Conservation (phyloP, 2,329 filamentous ascomycete genomes). For the Ascosphaera aggregata region DNA sequence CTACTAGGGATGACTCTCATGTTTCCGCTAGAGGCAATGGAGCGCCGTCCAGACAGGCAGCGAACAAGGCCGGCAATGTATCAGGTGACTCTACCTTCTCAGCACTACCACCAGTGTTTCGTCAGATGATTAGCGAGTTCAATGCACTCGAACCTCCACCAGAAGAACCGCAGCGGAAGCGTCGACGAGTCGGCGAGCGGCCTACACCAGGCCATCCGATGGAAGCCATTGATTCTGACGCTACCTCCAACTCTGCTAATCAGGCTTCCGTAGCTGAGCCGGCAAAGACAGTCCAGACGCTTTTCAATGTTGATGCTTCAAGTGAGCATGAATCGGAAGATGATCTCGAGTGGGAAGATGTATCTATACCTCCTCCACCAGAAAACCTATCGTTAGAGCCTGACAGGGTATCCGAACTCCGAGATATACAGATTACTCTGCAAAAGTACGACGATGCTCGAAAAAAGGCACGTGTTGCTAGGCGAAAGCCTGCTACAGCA, state of each 20-base stretch:
- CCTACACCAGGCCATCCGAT: neutral
- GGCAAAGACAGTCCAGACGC: constrained; percentile 10
- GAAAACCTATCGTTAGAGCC: constrained; percentile 6
- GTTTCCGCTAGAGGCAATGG: no score
- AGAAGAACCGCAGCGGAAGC: neutral
- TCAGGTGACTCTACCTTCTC: constrained; percentile 35
- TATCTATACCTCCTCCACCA: constrained; percentile 20
- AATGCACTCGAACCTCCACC: neutral
- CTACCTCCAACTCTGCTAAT: constrained; percentile 1
- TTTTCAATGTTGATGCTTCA: constrained; percentile 32
- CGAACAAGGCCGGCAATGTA: no score
- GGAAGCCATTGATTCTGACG: neutral
- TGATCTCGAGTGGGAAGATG: constrained; percentile 41
- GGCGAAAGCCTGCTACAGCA: constrained; percentile 29
- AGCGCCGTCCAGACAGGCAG: no score
- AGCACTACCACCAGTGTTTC: neutral
- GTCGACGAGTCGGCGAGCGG: neutral
- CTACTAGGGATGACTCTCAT: no score
- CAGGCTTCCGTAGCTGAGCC: constrained; percentile 5
- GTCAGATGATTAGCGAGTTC: neutral
- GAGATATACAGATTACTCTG: constrained; percentile 16
- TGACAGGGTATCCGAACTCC: constrained; percentile 2
- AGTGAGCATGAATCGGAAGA: constrained; percentile 11
- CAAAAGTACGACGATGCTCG: constrained; percentile 11
- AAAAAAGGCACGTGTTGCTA: constrained; percentile 9